Evolutionary conservation across 148 eudicot species (phyloP).

Genomic region (Polygonum aviculare): DNA sequence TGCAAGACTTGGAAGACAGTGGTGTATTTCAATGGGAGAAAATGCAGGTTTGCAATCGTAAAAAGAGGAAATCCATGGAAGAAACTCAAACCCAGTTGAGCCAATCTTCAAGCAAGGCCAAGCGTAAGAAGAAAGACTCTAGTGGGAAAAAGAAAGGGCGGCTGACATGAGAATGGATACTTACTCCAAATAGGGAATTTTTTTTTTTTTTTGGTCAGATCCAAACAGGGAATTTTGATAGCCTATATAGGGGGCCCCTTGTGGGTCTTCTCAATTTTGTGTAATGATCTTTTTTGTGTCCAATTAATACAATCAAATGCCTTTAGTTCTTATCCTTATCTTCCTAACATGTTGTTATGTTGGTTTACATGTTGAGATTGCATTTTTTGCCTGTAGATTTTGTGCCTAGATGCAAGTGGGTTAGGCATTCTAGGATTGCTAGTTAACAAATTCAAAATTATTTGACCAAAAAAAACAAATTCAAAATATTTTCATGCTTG

Average conservation of each 20-base stretch:
- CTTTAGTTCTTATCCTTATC: neutral
- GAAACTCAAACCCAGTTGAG: neutral
- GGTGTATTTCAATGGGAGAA: conserved; percentile 60
- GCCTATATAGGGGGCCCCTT: neutral
- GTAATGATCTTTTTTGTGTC: neutral
- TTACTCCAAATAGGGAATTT: neutral
- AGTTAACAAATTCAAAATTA: too few relatives aligned
- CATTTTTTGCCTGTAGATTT: too few relatives aligned
- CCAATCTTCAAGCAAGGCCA: neutral
- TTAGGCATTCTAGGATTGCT: too few relatives aligned
- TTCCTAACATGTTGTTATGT: too few relatives aligned
- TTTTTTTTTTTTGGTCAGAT: neutral
- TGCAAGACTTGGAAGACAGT: conserved; percentile 36
- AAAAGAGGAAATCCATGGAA: neutral
- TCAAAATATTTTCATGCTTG: too few relatives aligned
- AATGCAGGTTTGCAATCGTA: conserved; percentile 11
- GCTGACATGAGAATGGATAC: neutral
- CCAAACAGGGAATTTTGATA: neutral
- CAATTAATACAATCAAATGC: neutral
- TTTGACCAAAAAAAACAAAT: too few relatives aligned
- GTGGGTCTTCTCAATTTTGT: neutral
- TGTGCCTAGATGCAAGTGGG: too few relatives aligned
- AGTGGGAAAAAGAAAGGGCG: neutral
- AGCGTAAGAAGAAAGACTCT: conserved; percentile 2
- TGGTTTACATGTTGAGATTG: too few relatives aligned